A percentile compares a stretch with the other conserved stretches of the same genome.
These are phyloP conservation scores for Soucietia sequanensis DNA, from an alignment of 805 yeast genomes.

Conservation along the genomic window DNA sequence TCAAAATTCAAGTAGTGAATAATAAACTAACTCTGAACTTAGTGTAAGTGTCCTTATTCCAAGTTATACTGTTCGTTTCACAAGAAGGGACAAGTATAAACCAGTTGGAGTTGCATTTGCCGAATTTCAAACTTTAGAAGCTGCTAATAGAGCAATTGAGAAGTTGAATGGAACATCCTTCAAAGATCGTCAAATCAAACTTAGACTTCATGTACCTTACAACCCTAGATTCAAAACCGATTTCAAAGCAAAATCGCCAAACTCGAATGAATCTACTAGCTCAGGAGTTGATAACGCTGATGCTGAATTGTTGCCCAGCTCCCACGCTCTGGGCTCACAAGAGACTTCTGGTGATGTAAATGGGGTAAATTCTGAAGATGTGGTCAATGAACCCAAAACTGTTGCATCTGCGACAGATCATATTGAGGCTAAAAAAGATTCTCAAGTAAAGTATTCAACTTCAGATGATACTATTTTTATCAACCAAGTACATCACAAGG, in stretches of 20 bases:
- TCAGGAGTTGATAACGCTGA: neutral
- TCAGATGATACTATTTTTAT: too few relatives aligned
- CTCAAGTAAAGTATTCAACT: too few relatives aligned
- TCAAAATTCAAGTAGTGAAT: constrained; percentile 4
- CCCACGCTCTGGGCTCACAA: constrained; percentile 4
- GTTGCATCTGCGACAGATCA: too few relatives aligned
- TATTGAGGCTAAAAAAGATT: too few relatives aligned
- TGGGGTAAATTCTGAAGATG: too few relatives aligned
- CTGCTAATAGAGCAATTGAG: constrained; percentile 26
- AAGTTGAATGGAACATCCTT: constrained; percentile 23
- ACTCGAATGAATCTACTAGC: neutral
- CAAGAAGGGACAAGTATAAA: constrained; percentile 36
- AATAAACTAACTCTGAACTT: constrained; percentile 5
- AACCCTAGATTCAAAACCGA: constrained; percentile 24
- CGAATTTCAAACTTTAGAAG: constrained; percentile 28
- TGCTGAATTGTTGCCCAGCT: constrained; percentile 1
- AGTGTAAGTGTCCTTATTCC: constrained; percentile 49
- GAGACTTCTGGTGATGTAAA: too few relatives aligned
- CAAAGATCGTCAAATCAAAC: constrained; percentile 38
- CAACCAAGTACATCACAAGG: constrained; percentile 33
- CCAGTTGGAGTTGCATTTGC: constrained; percentile 56
- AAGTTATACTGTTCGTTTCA: constrained; percentile 49
- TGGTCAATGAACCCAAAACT: too few relatives aligned
- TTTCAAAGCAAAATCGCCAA: neutral
- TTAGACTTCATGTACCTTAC: constrained; percentile 45